A percentile compares a stretch with the other conserved stretches of the same genome.
Evolutionary conservation across 192 early-diverging fungal genomes (phyloP).

Genomic region (Phlyctochytrium bullatum): DNA sequence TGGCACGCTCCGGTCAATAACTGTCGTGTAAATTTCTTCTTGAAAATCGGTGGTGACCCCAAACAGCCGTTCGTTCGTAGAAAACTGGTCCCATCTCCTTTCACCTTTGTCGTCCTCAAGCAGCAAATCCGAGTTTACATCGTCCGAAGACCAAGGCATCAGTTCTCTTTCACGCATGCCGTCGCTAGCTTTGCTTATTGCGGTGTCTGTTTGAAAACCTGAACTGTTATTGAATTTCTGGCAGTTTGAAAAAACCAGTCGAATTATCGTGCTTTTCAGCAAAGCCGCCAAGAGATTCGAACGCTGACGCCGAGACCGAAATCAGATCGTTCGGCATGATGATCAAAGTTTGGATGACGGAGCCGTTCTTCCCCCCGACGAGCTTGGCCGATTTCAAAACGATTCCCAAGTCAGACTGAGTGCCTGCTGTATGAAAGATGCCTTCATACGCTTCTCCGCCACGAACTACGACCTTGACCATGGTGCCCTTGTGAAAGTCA

Average conservation of each 20-base stretch:
- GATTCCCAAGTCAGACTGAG: constrained; percentile 63
- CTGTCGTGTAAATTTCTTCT: constrained; percentile 95
- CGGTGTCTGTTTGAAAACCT: constrained; percentile 70
- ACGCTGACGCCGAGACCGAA: constrained; percentile 31
- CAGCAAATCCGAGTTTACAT: constrained; percentile 45
- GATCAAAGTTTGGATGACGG: constrained; percentile 50
- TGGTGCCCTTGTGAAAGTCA: constrained; percentile 56
- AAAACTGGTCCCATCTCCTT: constrained; percentile 95
- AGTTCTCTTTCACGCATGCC: constrained; percentile 73
- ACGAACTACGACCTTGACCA: constrained; percentile 57
- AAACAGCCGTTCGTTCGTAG: constrained; percentile 87
- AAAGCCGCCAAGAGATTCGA: background rate
- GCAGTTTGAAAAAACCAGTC: constrained; percentile 4
- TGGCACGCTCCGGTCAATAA: constrained; percentile 76
- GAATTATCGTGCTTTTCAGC: background rate
- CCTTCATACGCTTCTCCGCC: constrained; percentile 66
- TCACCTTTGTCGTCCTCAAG: constrained; percentile 15
- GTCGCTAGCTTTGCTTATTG: constrained; percentile 67
- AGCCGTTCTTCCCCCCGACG: constrained; percentile 28
- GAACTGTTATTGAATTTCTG: too few relatives aligned
- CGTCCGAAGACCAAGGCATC: constrained; percentile 76
- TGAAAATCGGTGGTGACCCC: constrained; percentile 94
- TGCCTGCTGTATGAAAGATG: constrained; percentile 61
- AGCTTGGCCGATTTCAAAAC: constrained; percentile 59
- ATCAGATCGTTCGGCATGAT: constrained; percentile 68